Base-by-base conservation (phyloP, 2,329 filamentous ascomycete genomes). In the Fusarium pilosicola region DNA sequence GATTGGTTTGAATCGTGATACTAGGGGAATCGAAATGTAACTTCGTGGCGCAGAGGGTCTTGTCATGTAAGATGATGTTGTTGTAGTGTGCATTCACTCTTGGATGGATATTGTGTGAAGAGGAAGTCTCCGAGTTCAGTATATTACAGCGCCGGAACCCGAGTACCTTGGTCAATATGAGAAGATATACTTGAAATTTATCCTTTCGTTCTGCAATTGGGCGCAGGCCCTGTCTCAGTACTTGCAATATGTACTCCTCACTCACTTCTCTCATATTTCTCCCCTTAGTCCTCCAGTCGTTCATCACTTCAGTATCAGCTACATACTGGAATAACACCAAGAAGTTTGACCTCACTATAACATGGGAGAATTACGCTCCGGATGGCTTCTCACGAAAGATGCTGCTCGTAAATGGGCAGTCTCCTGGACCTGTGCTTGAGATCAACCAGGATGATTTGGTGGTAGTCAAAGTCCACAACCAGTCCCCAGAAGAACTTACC, bases 401-500 rank as follows among this genome's bases (percentile, higher is more conserved):
- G 80, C 75, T 86, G 70, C 81, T 91, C 46, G 80, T 91, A 75
- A 92, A 92, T 70, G 87, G 86, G 17, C 84, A 89, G 74, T 89
- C 88, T 55, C 91, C 91, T 1, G 92, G 90, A 0, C 91, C 91
- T 0, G 81, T 84, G 4, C 84, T 93, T 14, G 84, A 87, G 54
- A 83, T 87, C 14, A 80, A 85, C 49, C 85, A 89, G 77, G 88
- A 86, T 24, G 87, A 90, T 61, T 77, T 80, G 28, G 83, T 88
- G 7, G 76, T 82, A n/a, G 79, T 88, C 11, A 73, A 78, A 7
- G 84, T 89, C 6, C 74, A 81, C 45, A 89, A 89, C 73, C 70
- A 81, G 10, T 82, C 86, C 28, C 85, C 86, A 0, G 83, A 81
- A 57, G 85, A 87, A 67, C 84, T 85, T 4, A 85, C 85, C 4